phyloP scores from a whole-genome alignment of 495 filamentous ascomycete species.

The Aspergillus wentii region DNA sequence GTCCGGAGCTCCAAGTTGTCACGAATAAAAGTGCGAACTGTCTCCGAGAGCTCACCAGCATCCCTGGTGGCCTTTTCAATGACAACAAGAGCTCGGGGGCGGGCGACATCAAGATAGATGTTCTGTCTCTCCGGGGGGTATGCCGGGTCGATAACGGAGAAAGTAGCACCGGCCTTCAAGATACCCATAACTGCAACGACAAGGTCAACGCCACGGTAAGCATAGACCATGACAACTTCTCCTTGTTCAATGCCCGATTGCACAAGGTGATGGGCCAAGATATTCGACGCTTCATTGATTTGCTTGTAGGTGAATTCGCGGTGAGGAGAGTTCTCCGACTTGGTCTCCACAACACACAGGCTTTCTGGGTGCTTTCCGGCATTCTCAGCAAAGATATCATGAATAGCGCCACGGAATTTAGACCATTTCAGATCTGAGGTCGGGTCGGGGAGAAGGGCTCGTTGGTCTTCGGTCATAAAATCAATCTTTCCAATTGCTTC shows the following conservation, averaged over 20 bases:
- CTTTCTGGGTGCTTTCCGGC: slow-evolving; percentile 70
- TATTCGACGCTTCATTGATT: slow-evolving; percentile 82
- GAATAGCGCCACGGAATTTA: slow-evolving; percentile 78
- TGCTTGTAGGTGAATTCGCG: slow-evolving; percentile 81
- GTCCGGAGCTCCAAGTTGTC: slow-evolving; percentile 68
- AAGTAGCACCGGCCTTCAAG: slow-evolving; percentile 46
- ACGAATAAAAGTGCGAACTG: slow-evolving; percentile 70
- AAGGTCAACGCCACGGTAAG: slow-evolving; percentile 60
- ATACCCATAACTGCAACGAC: slow-evolving; percentile 51
- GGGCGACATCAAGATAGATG: slow-evolving; percentile 86
- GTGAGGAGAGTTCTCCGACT: slow-evolving; percentile 50
- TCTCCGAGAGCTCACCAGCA: slow-evolving; percentile 61
- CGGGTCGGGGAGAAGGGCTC: slow-evolving; percentile 62
- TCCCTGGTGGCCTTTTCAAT: slow-evolving; percentile 78
- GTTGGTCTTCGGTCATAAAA: slow-evolving; percentile 42
- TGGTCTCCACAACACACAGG: slow-evolving; percentile 81
- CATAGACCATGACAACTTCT: slow-evolving; percentile 93
- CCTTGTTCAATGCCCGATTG: slow-evolving; percentile 67
- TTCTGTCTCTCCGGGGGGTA: slow-evolving; percentile 87
- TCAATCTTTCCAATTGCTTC: slow-evolving; percentile 43
- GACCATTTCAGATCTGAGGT: slow-evolving; percentile 78
- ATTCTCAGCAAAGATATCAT: slow-evolving; percentile 70
- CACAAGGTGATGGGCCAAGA: slow-evolving; percentile 72
- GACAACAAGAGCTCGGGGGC: slow-evolving; percentile 71
- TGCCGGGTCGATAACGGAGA: slow-evolving; percentile 73